Evolutionary conservation across 1,139 yeast genomes (phyloP).

Genomic region (Trichomonascaceae sp.): DNA sequence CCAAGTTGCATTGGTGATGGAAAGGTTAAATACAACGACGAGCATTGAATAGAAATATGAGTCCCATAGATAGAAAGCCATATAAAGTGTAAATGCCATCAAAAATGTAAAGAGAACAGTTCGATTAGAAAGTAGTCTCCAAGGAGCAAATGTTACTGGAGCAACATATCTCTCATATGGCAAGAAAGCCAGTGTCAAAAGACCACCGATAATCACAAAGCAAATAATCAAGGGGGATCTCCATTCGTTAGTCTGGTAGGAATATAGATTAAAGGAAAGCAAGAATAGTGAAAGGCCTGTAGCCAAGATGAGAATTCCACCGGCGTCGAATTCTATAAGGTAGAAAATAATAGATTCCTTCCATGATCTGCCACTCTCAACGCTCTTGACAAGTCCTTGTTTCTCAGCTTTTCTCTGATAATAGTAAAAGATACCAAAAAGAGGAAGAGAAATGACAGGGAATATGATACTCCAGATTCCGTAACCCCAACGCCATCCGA

Average conservation of each 20-base stretch:
- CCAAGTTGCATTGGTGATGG: slow-evolving; percentile 26
- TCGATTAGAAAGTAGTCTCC: slow-evolving; percentile 22
- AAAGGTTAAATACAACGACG: slow-evolving; percentile 26
- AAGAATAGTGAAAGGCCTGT: slow-evolving; percentile 34
- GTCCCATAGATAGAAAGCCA: slow-evolving; percentile 32
- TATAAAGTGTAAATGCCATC: slow-evolving; percentile 22
- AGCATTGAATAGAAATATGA: slow-evolving; percentile 26
- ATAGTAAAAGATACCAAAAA: slow-evolving; percentile 26
- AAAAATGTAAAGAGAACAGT: slow-evolving; percentile 31
- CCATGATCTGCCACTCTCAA: slow-evolving; percentile 16
- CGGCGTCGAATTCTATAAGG: slow-evolving; percentile 32
- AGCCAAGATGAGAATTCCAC: slow-evolving; percentile 31
- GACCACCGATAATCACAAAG: slow-evolving; percentile 32
- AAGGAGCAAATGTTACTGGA: slow-evolving; percentile 27
- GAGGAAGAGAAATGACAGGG: slow-evolving; percentile 31
- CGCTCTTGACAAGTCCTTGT: slow-evolving; percentile 15
- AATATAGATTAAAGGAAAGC: slow-evolving; percentile 34
- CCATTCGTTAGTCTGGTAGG: slow-evolving; percentile 27
- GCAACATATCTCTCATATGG: slow-evolving; percentile 30
- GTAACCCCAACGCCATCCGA: slow-evolving; percentile 35
- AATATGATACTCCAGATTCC: slow-evolving; percentile 33
- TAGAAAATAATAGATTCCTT: slow-evolving; percentile 19
- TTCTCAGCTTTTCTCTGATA: slow-evolving; percentile 27
- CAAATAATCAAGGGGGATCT: slow-evolving; percentile 28
- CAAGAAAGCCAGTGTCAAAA: slow-evolving; percentile 26